These are phyloP conservation scores for Pichia phayaonensis DNA, from an alignment of 805 yeast species.

Conservation along the genomic window DNA sequence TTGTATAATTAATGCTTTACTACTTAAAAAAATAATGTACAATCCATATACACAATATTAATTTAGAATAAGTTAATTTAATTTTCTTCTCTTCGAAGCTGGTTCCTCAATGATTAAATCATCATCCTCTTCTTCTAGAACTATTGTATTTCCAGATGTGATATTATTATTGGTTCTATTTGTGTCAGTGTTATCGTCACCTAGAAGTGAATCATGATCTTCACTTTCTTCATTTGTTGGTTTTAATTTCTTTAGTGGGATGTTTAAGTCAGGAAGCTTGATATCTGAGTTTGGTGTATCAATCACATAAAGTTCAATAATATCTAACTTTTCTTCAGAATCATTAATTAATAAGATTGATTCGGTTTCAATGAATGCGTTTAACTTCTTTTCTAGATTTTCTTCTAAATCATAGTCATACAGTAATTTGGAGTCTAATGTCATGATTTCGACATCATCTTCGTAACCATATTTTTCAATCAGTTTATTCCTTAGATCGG, in stretches of 20 bases:
- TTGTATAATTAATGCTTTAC: not conserved
- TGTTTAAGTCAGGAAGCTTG: slow-evolving; percentile 17
- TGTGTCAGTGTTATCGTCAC: slow-evolving; percentile 8
- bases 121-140: slow-evolving; percentile 4
- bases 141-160: not conserved
- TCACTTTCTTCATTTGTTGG: slow-evolving; percentile 14
- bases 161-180: not conserved
- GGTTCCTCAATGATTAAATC: slow-evolving; percentile 12
- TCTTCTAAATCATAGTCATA: slow-evolving; percentile 90
- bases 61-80: not conserved
- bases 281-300: slow-evolving; percentile 10
- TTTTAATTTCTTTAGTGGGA: slow-evolving; percentile 13
- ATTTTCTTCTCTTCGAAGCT: slow-evolving; percentile 4
- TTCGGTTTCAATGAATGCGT: slow-evolving; percentile 48
- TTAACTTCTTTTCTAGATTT: slow-evolving; percentile 42
- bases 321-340: slow-evolving; percentile 61
- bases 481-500: slow-evolving; percentile 45
- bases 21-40: not conserved
- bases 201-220: slow-evolving; percentile 14
- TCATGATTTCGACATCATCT: slow-evolving; percentile 50
- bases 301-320: slow-evolving; percentile 51
- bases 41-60: not conserved
- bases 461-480: slow-evolving; percentile 44
- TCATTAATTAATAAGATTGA: slow-evolving; percentile 65
- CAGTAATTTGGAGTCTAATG: slow-evolving; percentile 42